Evolutionary conservation across 2,329 filamentous ascomycete genomes (phyloP), one percentile per base, ranked within the genome.

Genomic region (Calonectria hongkongensis): DNA sequence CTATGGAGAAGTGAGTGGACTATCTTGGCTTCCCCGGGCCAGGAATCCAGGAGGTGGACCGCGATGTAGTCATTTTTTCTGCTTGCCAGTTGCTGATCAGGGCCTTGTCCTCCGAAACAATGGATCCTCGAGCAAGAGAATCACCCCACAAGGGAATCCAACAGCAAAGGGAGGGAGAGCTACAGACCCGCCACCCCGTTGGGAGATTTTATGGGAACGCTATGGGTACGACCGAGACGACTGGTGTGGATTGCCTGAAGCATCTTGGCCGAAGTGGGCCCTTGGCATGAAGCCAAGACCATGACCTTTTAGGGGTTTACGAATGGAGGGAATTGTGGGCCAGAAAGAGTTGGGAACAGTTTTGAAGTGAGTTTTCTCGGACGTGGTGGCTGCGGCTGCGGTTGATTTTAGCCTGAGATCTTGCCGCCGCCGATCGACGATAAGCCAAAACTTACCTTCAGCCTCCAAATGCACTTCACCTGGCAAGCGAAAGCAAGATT

Each of bases 331-430:
- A 48, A 12, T 48, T 48, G 54, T 58, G 54, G 54, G 33, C 36
- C 33, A 27, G 33, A 41, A 41, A 58, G 30, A 16, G 30, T 3
- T 41, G 16, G 18, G 33, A 21, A 15, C 39, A 27, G 25, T 15
- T 36, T 25, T 41, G 54, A 15, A 27, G n/a, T 39, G 36, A 13
- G 4, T 8, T 58, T 27, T 6, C 13, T 58, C 6, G 13, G 18
- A 21, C 30, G 51, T n/a, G n/a, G 30, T 36, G n/a, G 30, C 12
- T 21, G 21, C 21, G 21, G 21, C 21, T 25, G 33, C 15, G 13
- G 54, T 58, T 41, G 33, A 58, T 58, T 58, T 58, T 58, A 58
- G 33, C 54, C 54, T 58, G 41, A 58, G 54, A 58, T 58, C 54
- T 58, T 58, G 54, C 54, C 39, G 39, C n/a, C 12, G 3, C 12